Percentiles rank a stretch among this genome's conserved stretches.
Conservation (phyloP, 2,329 filamentous ascomycete genomes). For the Cladosporium sp. region DNA sequence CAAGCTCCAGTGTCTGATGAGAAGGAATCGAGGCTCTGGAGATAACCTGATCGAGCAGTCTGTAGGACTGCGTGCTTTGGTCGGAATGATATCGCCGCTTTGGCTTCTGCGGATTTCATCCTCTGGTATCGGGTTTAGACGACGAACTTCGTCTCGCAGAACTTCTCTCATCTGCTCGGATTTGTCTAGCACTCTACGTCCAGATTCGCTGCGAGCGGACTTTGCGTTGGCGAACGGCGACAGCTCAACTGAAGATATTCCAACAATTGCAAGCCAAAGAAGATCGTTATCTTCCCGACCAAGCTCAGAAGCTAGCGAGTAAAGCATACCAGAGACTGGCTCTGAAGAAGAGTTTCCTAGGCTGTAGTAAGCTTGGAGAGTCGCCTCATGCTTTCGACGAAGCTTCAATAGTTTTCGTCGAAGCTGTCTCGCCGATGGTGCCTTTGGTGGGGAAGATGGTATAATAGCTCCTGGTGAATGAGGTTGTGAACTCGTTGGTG, state of each 20-base stretch:
- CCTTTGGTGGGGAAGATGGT: slow-evolving; percentile 58
- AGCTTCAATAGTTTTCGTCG: slow-evolving; percentile 72
- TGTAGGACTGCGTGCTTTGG: slow-evolving; percentile 81
- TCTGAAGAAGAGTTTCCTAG: slow-evolving; percentile 90
- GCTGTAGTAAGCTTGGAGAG: slow-evolving; percentile 80
- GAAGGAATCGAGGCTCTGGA: slow-evolving; percentile 87
- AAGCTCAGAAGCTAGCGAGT: slow-evolving; percentile 89
- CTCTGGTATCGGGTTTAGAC: slow-evolving; percentile 77
- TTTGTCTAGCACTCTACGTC: slow-evolving; percentile 58
- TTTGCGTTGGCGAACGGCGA: slow-evolving; percentile 54
- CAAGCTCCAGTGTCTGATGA: slow-evolving; percentile 93
- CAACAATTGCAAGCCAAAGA: slow-evolving; percentile 91
- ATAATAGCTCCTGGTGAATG: slow-evolving; percentile 40
- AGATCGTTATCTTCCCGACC: slow-evolving; percentile 96
- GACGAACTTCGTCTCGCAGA: slow-evolving; percentile 87
- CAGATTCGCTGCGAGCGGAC: slow-evolving; percentile 55
- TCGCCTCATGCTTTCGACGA: slow-evolving; percentile 71
- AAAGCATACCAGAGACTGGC: slow-evolving; percentile 90
- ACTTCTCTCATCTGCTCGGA: slow-evolving; percentile 83
- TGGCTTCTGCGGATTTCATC: slow-evolving; percentile 53
- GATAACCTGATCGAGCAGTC: slow-evolving; percentile 91
- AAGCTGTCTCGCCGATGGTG: slow-evolving; percentile 70
- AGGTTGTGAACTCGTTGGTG: slow-evolving; percentile 46
- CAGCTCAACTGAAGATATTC: slow-evolving; percentile 89
- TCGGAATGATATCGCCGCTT: slow-evolving; percentile 82